phyloP scores from a whole-genome alignment of 495 filamentous ascomycete species.

The Tuber calosporum region DNA sequence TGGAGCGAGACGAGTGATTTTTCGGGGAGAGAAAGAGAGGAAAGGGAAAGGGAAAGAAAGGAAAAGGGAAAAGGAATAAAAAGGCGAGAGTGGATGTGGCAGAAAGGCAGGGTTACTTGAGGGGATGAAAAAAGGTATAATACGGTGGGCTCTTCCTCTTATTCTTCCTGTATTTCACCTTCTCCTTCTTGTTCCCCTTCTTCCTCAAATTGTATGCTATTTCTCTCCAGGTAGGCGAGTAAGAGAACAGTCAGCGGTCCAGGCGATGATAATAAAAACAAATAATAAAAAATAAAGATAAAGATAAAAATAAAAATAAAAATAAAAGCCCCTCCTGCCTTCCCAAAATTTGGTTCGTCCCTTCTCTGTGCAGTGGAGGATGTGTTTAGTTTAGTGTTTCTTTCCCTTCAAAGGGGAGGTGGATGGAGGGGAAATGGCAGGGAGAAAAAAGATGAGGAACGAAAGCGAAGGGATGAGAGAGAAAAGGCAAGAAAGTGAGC shows the following conservation, averaged over 20 bases:
- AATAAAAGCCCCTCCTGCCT: background rate
- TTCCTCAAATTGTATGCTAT: background rate
- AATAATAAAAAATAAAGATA: background rate
- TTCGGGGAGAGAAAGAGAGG: conserved; percentile 7
- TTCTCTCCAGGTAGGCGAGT: background rate
- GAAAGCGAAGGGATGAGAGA: background rate
- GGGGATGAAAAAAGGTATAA: background rate
- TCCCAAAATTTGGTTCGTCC: background rate
- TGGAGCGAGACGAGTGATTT: conserved; percentile 16
- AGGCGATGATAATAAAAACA: too few relatives aligned
- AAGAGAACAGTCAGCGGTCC: background rate
- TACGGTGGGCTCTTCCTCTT: background rate
- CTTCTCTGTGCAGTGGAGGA: background rate
- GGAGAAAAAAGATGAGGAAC: background rate
- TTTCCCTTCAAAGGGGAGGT: background rate
- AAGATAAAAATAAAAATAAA: background rate
- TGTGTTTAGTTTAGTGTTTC: background rate
- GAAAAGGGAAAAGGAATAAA: background rate
- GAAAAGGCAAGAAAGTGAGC: conserved; percentile 3
- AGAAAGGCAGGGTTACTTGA: conserved; percentile 2
- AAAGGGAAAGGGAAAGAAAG: background rate
- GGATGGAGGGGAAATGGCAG: background rate
- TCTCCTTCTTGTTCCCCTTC: background rate
- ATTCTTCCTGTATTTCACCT: background rate
- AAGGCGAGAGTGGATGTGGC: conserved; percentile 1